Evolutionary conservation across 805 yeast species (phyloP), one percentile per base, ranked within the genome.

Genomic region (Yamadazyma philogaea): DNA sequence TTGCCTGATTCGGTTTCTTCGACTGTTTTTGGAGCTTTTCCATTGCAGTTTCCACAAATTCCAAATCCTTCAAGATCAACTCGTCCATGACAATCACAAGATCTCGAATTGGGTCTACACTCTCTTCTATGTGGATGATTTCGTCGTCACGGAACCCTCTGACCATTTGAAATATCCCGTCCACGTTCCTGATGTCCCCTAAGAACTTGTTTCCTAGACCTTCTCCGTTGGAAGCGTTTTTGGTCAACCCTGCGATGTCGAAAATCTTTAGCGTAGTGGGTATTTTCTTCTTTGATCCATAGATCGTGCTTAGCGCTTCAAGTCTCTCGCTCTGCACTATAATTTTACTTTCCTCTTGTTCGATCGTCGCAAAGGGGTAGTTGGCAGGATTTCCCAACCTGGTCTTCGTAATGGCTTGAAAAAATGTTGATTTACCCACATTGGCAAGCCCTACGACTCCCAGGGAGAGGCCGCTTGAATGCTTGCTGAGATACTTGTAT

Each of bases 161-260:
- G 7, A 82, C 86, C 36, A 82, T 77, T 53, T 82, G 88, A 57
- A 78, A 80, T 33, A 82, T 69, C 16, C 86, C 87, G 58, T 82
- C 89, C 20, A 82, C 88, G 11, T 82, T 79, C 36, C 88, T 63
- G 43, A 82, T 83, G 53, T 82, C 82, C 40, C 79, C 74, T 52
- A 82, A 68, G 63, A 82, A 82, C 35, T 83, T 80, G 63, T 82
- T 82, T n/a, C 89, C 89, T 42, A 82, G 66, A 4, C 89, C 89
- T 46, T 79, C 84, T 34, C 87, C 87, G 16, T 78, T 69, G 59
- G 45, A 51, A 8, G 84, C 79, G 49, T 84, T 84, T 49, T 79
- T 68, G 15, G 82, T 81, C 35, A 82, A 69, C 7, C 89, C 87
- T 3, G 87, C 87, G 50, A 82, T 82, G 56, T 82, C 89, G 47